These are phyloP conservation scores for Calophaca sinica DNA, from an alignment of 306 rosid species.

Conservation along the genomic window DNA sequence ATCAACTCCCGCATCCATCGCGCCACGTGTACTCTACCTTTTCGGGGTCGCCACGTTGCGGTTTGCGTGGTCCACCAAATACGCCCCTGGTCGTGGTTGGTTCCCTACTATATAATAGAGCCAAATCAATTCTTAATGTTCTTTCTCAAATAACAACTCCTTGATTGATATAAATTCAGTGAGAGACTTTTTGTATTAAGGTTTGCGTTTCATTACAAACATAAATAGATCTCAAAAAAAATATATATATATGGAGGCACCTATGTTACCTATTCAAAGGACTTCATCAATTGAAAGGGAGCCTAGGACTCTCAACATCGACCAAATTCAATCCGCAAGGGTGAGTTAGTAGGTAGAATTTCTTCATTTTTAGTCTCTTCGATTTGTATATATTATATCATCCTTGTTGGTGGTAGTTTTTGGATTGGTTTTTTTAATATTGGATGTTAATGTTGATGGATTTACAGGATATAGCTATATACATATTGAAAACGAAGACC, in stretches of 20 bases:
- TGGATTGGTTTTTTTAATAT: background rate
- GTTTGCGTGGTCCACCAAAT: slow-evolving; percentile 39
- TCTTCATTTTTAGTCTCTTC: background rate
- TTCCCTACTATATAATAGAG: no score
- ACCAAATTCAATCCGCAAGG: slow-evolving; percentile 72
- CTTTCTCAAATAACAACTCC: background rate
- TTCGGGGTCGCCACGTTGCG: slow-evolving; percentile 38
- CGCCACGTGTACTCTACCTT: slow-evolving; percentile 39
- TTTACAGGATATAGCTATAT: slow-evolving; percentile 67
- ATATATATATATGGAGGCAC: slow-evolving; percentile 40
- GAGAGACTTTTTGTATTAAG: background rate
- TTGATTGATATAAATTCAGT: background rate
- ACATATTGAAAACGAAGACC: slow-evolving; percentile 58
- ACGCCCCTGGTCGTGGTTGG: no score
- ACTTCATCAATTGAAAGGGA: slow-evolving; percentile 81
- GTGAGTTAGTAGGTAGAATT: slow-evolving; percentile 9
- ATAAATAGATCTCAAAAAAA: no score
- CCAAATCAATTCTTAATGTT: no score
- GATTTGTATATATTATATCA: background rate
- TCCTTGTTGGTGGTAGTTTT: background rate
- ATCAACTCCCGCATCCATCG: background rate
- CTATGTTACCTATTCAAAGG: slow-evolving; percentile 52
- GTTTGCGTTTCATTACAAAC: background rate
- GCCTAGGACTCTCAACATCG: slow-evolving; percentile 69
- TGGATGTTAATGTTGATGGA: background rate